These are phyloP conservation scores for Porphyra umbilicalis DNA, from an alignment of 31 red algal species.

Conservation along the genomic window DNA sequence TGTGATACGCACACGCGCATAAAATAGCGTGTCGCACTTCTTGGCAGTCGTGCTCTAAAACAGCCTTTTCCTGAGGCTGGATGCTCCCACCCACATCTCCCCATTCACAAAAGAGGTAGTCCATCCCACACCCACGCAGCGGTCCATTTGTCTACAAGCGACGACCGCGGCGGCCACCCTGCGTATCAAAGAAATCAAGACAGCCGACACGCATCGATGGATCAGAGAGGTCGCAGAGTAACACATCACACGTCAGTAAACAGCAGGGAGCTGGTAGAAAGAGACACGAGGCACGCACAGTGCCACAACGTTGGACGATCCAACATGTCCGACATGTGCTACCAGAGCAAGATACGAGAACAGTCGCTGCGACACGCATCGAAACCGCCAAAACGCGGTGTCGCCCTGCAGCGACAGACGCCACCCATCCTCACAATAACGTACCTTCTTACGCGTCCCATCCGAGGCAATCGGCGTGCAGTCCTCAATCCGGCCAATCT, in stretches of 20 bases:
- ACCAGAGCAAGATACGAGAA: too few species aligned
- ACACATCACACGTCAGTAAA: background rate
- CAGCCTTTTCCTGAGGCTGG: too few species aligned
- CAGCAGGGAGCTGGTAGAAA: too few species aligned
- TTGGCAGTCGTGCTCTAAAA: background rate
- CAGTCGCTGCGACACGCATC: too few species aligned
- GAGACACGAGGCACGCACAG: too few species aligned
- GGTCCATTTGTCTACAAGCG: constrained; percentile 33
- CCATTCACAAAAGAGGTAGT: background rate
- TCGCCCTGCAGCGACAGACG: too few species aligned
- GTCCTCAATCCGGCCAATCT: constrained; percentile 99
- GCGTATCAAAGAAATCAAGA: background rate
- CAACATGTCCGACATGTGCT: too few species aligned
- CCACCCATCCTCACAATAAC: background rate
- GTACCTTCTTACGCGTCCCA: constrained; percentile 83
- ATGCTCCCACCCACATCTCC: background rate
- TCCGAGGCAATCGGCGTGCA: constrained; percentile 96
- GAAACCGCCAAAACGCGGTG: too few species aligned
- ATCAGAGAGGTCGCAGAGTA: background rate
- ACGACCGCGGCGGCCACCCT: constrained; percentile 83
- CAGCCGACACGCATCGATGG: background rate
- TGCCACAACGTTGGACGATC: too few species aligned
- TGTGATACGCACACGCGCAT: background rate
- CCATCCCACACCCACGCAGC: background rate
- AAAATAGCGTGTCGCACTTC: background rate